phyloP scores from a whole-genome alignment of 2,329 filamentous ascomycete species.

The Nemania serpens region DNA sequence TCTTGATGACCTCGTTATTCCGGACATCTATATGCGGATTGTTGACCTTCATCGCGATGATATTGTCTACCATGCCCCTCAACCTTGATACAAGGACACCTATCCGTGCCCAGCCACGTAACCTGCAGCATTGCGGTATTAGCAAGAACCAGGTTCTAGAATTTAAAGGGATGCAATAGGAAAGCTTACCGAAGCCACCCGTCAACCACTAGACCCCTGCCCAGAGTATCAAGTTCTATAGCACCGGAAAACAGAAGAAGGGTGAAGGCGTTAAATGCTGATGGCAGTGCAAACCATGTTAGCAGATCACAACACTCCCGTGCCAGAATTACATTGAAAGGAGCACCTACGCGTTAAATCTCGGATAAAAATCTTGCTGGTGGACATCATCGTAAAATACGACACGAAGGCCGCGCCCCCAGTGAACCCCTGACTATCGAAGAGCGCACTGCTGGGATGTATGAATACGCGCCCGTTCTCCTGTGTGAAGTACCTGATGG shows the following conservation, averaged over 20 bases:
- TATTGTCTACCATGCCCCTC: slow-evolving; percentile 82
- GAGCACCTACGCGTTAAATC: slow-evolving; percentile 79
- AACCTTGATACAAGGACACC: slow-evolving; percentile 86
- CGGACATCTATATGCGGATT: slow-evolving; percentile 66
- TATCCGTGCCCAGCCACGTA: slow-evolving; percentile 93
- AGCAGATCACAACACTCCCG: neutral
- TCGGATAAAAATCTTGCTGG: slow-evolving; percentile 87
- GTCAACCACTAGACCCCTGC: slow-evolving; percentile 85
- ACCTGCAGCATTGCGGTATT: slow-evolving; percentile 30
- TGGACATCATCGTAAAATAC: slow-evolving; percentile 92
- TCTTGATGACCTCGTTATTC: slow-evolving; percentile 70
- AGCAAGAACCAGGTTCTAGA: neutral
- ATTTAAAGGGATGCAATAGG: neutral
- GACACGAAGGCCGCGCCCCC: slow-evolving; percentile 77
- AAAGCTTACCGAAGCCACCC: slow-evolving; percentile 70
- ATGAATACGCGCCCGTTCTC: slow-evolving; percentile 89
- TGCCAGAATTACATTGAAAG: neutral
- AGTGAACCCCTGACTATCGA: slow-evolving; percentile 79
- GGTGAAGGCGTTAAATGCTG: slow-evolving; percentile 86
- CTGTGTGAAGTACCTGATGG: slow-evolving; percentile 90
- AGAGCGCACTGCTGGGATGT: slow-evolving; percentile 86
- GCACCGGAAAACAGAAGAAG: slow-evolving; percentile 86
- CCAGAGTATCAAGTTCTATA: slow-evolving; percentile 84
- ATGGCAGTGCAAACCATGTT: slow-evolving; percentile 7
- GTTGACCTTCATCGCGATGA: slow-evolving; percentile 81